phyloP scores from a whole-genome alignment of 1,139 yeast genomes.

The Kurtzmaniella quercitrusa region DNA sequence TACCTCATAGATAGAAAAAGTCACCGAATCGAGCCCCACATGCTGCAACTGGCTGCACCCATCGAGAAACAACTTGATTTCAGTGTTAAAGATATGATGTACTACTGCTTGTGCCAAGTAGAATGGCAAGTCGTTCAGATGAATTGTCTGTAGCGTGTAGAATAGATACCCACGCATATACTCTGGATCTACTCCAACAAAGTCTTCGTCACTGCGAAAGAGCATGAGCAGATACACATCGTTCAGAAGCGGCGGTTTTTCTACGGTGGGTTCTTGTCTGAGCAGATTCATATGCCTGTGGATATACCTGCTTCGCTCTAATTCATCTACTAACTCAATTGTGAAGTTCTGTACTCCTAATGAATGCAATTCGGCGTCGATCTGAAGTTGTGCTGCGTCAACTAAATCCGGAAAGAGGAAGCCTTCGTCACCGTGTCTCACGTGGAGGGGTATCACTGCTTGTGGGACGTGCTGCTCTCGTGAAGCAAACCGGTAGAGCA shows the following conservation, averaged over 20 bases:
- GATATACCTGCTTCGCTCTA: constrained; percentile 5
- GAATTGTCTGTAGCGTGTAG: constrained; percentile 26
- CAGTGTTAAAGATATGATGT: constrained; percentile 24
- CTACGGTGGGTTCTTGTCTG: not conserved
- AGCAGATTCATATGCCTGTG: constrained; percentile 1
- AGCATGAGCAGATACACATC: constrained; percentile 25
- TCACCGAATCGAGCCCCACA: not conserved
- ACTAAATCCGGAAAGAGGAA: constrained; percentile 46
- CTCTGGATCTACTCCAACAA: constrained; percentile 33
- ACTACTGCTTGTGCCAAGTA: constrained; percentile 31
- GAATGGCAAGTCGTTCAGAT: constrained; percentile 41
- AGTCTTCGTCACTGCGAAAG: constrained; percentile 24
- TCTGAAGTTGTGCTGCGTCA: constrained; percentile 39
- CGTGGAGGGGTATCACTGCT: constrained; percentile 20
- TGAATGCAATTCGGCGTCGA: constrained; percentile 19
- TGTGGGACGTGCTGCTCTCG: not conserved
- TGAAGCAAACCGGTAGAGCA: not conserved
- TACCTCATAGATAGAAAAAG: not conserved
- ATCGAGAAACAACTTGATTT: constrained; percentile 10
- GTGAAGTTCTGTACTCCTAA: constrained; percentile 11
- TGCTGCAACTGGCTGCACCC: constrained; percentile 2
- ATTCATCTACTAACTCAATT: constrained; percentile 17
- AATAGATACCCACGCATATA: constrained; percentile 36
- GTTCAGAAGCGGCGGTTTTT: not conserved
- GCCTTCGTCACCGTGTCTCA: constrained; percentile 33